These are phyloP conservation scores for Gonium pectorale DNA, from an alignment of 139 green algal genomes.

Conservation along the genomic window DNA sequence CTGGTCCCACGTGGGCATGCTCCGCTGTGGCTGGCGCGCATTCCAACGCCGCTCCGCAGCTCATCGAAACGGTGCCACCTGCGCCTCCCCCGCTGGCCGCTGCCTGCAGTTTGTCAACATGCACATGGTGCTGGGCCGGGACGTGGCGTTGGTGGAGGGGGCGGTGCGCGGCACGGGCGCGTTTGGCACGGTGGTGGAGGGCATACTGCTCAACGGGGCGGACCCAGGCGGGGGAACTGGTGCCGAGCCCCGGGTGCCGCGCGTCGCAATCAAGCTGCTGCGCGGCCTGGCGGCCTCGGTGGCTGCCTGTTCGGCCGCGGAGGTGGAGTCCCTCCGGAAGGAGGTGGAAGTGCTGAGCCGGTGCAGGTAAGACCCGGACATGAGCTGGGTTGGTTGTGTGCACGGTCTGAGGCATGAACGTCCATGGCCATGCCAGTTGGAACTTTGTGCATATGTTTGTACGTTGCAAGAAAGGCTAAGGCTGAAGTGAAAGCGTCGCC, in stretches of 20 bases:
- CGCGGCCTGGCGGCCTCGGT: not conserved
- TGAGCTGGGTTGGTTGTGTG: too few relatives aligned
- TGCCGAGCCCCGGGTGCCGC: not conserved
- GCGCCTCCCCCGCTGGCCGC: not conserved
- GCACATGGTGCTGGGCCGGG: not conserved
- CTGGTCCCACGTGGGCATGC: not conserved
- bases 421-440: too few relatives aligned
- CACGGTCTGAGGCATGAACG: too few relatives aligned
- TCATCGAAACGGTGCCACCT: not conserved
- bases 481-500: too few relatives aligned
- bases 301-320: too few relatives aligned
- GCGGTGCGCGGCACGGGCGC: not conserved
- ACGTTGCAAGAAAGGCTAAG: too few relatives aligned
- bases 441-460: too few relatives aligned
- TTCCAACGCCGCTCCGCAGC: not conserved
- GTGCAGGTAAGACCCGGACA: too few relatives aligned
- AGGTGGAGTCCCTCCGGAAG: constrained; percentile 3
- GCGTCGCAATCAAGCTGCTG: constrained; percentile 1
- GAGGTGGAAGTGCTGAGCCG: constrained; percentile 22
- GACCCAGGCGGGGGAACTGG: too few relatives aligned
- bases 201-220: not conserved
- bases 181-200: constrained; percentile 10
- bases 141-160: not conserved
- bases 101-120: constrained; percentile 20
- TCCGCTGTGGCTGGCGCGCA: not conserved